Base-by-base conservation (phyloP, 306 rosid genomes). In the Cicer judaicum region DNA sequence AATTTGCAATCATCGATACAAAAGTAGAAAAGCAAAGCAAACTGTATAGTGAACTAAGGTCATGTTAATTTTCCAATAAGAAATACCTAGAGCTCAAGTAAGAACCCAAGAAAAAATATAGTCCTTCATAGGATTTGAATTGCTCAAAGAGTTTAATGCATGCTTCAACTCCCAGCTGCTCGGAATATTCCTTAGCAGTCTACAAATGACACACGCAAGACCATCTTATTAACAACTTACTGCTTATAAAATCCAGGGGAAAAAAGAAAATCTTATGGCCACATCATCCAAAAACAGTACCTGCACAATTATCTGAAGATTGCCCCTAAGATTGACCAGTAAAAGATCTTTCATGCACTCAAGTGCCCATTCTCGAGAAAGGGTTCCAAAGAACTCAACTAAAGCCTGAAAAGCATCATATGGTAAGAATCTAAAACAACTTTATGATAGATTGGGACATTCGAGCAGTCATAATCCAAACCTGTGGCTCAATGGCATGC, bases 291-390 rank as follows among this genome's bases (percentile, higher is more conserved):
- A 14, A 61, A 29, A 71, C 14, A 34, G 64, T 74, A 91, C 98
- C 98, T 93, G 98, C 47, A 93, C 98, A 77, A 91, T 93, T 54
- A 93, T 91, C 88, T 91, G 98, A 82, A 93, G 97, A 84, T 93
- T 93, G 39, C 92, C 98, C 86, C 98, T 93, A 69, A 93, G 89
- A 77, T 93, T 93, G 72, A 93, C 98, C 77, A 93, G 82, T 72
- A 93, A 80, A 84, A 93, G 98, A 84, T 93, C 98, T 86, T 93
- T 93, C 98, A 93, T 93, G 50, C 98, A 93, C 84, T 93, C 98
- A 82, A 93, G 87, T 48, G 92, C 98, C 98, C 98, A 93, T 85
- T 93, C 98, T 36, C 79, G 86, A n/a, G 98, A 93, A 65, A 93
- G 89, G 66, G 98, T 93, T 38, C 98, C 98, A 18, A 93, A 93